Evolutionary conservation across 176 grass and related monocot species (phyloP), one percentile per base, ranked within the genome.

Genomic region (Oryza rufipogon): DNA sequence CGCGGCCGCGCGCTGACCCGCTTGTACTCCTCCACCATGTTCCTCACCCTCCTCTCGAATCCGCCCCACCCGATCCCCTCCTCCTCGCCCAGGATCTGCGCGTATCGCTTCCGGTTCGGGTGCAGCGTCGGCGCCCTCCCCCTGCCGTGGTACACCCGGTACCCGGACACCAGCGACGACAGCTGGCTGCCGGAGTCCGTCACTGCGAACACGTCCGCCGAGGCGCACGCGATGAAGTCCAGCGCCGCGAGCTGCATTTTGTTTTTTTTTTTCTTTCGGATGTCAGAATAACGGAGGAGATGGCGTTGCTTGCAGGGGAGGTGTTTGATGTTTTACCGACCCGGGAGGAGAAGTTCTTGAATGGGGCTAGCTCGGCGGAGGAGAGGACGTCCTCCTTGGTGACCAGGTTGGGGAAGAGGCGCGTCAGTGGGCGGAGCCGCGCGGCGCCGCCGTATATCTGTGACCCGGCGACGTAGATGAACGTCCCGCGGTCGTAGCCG

Each of bases 141-240:
- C 70, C 66, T 70, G 19, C 96, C 96, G 71, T 99, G 96, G 93
- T 99, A 99, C 32, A 92, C 85, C 9, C 93, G 91, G 75, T 80
- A 95, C 26, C 96, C 96, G 9, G 87, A 94, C 65, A 99, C 96
- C 5, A 96, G 89, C 42, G 96, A 99, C 77, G 96, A 95, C 15
- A 99, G 87, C 78, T 99, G 96, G 86, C 96, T 99, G 56, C 96
- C 96, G 25, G 96, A 92, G 85, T 99, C 96, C 42, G 96, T 99
- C 91, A 99, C 88, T 42, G 88, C 91, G 87, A 99, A 96, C 73
- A 99, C 93, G 83, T 99, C 91, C 34, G 93, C 76, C 64, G 93
- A 87, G 0, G 96, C 91, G 83, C 96, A 96, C 76, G 91, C 96
- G 60, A 99, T 94, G 83, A 99, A 99, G 81, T 99, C 96, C 73